Conservation (phyloP, 2,329 filamentous ascomycete species). For the Fusarium nelsonii region DNA sequence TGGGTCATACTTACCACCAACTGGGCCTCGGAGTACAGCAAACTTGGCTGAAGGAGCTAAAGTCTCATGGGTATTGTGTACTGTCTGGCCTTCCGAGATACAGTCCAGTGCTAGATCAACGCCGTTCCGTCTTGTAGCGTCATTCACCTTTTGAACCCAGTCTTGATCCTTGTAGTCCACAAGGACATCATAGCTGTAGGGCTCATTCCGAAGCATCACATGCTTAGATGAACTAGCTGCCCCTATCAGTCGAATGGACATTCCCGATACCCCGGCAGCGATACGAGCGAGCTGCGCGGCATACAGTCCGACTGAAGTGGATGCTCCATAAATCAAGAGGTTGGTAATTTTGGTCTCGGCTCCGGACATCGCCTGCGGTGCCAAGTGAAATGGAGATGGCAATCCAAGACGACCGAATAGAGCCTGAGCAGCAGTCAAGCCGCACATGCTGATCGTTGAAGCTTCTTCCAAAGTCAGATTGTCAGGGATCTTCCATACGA, state of each 20-base stretch:
- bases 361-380: too few relatives aligned
- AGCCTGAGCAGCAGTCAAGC: constrained; percentile 58
- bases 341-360: not conserved
- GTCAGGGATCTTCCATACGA: constrained; percentile 55
- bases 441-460: constrained; percentile 56
- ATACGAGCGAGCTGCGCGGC: constrained; percentile 49
- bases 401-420: constrained; percentile 55
- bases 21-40: constrained; percentile 44
- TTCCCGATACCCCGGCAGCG: constrained; percentile 13
- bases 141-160: constrained; percentile 52
- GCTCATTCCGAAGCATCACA: constrained; percentile 46
- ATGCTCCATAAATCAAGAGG: constrained; percentile 52
- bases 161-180: constrained; percentile 54
- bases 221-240: constrained; percentile 48
- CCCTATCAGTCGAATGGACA: constrained; percentile 46
- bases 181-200: constrained; percentile 55
- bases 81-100: constrained; percentile 56
- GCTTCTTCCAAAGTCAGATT: constrained; percentile 53
- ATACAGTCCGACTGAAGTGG: constrained; percentile 52
- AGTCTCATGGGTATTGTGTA: constrained; percentile 48
- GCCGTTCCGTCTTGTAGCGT: constrained; percentile 42
- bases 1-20: constrained; percentile 44
- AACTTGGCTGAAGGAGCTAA: constrained; percentile 46
- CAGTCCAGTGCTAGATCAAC: constrained; percentile 56
- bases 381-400: constrained; percentile 49